Percentiles rank a stretch among this genome's conserved stretches.
Conservation (phyloP, 768 basidiomycete genomes). For the Termitomyces sp. region DNA sequence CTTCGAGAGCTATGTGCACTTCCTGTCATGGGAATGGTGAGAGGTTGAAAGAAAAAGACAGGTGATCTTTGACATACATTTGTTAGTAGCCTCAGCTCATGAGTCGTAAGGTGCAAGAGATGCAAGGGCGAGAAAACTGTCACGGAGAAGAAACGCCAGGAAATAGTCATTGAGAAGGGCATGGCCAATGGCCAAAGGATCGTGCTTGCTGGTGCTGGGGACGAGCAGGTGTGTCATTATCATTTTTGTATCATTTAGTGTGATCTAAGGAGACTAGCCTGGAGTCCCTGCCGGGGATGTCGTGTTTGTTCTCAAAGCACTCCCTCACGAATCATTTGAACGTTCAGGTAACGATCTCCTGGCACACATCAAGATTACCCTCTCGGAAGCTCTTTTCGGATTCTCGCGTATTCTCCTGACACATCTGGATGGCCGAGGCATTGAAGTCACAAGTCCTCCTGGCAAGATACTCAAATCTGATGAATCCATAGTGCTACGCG, state of each 20-base stretch:
- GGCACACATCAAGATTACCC: conserved; percentile 75
- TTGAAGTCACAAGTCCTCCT: conserved; percentile 68
- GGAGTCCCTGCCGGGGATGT: conserved; percentile 87
- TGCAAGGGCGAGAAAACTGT: conserved; percentile 85
- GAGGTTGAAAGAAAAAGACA: conserved; percentile 78
- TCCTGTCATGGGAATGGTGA: conserved; percentile 67
- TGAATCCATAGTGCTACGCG: conserved; percentile 67
- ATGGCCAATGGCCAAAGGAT: conserved; percentile 82
- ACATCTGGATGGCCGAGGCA: conserved; percentile 91
- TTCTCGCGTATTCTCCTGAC: conserved; percentile 87
- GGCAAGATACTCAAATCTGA: conserved; percentile 73
- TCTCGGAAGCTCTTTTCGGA: conserved; percentile 94
- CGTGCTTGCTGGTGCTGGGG: conserved; percentile 86
- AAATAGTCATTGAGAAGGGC: conserved; percentile 82
- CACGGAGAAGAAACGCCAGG: conserved; percentile 85
- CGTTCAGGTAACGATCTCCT: conserved; percentile 78
- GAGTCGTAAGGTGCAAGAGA: conserved; percentile 74
- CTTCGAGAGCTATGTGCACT: conserved; percentile 52
- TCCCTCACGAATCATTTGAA: conserved; percentile 75
- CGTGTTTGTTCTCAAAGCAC: conserved; percentile 68
- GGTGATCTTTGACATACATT: conserved; percentile 34
- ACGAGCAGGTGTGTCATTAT: conserved; percentile 61
- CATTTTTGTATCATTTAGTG: background rate
- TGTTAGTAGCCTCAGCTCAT: background rate
- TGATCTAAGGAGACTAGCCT: conserved; percentile 43